A percentile compares a stretch with the other conserved stretches of the same genome.
These are phyloP conservation scores for Calvatia gigantea DNA, from an alignment of 768 basidiomycete genomes.

Conservation along the genomic window DNA sequence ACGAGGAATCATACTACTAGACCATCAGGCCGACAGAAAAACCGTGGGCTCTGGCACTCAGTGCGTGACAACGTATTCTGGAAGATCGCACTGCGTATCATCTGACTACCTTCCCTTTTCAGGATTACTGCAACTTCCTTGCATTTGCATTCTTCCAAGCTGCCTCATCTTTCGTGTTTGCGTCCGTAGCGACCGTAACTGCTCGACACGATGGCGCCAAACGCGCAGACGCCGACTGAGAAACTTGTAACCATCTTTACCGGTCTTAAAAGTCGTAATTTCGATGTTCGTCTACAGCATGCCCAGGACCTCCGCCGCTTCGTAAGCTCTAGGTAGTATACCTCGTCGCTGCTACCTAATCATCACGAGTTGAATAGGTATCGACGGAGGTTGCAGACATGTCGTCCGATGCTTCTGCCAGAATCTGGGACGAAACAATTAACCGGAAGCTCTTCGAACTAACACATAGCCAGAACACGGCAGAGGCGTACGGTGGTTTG, in stretches of 20 bases:
- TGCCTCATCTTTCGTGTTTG: not conserved
- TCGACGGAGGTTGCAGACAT: conserved; percentile 72
- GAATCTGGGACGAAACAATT: conserved; percentile 85
- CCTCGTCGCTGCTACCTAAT: conserved; percentile 13
- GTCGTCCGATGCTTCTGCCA: conserved; percentile 75
- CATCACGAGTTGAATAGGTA: conserved; percentile 44
- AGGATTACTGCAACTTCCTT: not conserved
- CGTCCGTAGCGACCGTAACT: not conserved
- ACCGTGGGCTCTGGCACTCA: not conserved
- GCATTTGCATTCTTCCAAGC: too few relatives aligned
- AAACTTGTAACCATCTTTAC: conserved; percentile 63
- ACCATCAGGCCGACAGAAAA: conserved; percentile 8
- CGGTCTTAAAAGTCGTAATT: conserved; percentile 58
- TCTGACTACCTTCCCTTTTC: not conserved
- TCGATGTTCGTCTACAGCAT: conserved; percentile 62
- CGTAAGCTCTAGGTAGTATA: conserved; percentile 38
- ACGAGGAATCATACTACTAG: conserved; percentile 69
- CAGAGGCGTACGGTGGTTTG: conserved; percentile 84
- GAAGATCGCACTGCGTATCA: not conserved
- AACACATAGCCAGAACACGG: conserved; percentile 73
- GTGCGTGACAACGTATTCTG: not conserved
- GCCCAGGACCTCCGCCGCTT: conserved; percentile 73
- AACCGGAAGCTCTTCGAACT: conserved; percentile 77
- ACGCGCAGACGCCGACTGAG: conserved; percentile 53
- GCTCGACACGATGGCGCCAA: conserved; percentile 19